These are phyloP conservation scores for Cordia subcordata DNA, from an alignment of 257 asterid species.

Conservation along the genomic window DNA sequence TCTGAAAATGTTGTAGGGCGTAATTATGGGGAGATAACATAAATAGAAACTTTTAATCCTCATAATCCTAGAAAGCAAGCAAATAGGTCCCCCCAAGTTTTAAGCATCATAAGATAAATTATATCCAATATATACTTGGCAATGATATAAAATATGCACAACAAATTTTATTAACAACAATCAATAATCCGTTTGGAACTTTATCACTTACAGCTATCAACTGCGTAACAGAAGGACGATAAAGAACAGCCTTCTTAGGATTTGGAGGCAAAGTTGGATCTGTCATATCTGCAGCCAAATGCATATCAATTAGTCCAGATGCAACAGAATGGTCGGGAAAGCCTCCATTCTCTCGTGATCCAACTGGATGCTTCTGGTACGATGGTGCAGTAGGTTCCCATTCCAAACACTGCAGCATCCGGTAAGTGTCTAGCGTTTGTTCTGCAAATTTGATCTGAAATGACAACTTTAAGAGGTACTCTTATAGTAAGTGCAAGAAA, in stretches of 20 bases:
- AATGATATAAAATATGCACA: background rate
- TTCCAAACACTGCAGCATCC: conserved; percentile 98
- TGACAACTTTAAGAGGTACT: background rate
- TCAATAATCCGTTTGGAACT: conserved; percentile 15
- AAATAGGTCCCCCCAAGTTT: no score
- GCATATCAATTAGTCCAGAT: conserved; percentile 82
- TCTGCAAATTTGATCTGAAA: conserved; percentile 91
- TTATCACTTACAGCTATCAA: conserved; percentile 69
- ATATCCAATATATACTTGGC: no score
- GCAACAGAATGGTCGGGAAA: conserved; percentile 64
- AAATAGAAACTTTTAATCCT: no score
- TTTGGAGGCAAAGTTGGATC: conserved; percentile 96
- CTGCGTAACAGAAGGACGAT: conserved; percentile 85
- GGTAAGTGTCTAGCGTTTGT: conserved; percentile 79
- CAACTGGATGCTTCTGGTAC: conserved; percentile 55
- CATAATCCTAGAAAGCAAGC: no score
- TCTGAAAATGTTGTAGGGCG: no score
- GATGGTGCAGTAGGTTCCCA: conserved; percentile 96
- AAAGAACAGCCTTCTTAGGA: conserved; percentile 81
- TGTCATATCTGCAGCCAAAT: conserved; percentile 76
- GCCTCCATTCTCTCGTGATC: conserved; percentile 57
- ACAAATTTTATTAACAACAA: background rate
- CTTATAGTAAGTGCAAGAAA: conserved; percentile 6
- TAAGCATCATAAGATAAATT: no score
- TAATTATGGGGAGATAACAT: no score